Conservation (phyloP, 1,139 yeast genomes). For the Candida sp. region DNA sequence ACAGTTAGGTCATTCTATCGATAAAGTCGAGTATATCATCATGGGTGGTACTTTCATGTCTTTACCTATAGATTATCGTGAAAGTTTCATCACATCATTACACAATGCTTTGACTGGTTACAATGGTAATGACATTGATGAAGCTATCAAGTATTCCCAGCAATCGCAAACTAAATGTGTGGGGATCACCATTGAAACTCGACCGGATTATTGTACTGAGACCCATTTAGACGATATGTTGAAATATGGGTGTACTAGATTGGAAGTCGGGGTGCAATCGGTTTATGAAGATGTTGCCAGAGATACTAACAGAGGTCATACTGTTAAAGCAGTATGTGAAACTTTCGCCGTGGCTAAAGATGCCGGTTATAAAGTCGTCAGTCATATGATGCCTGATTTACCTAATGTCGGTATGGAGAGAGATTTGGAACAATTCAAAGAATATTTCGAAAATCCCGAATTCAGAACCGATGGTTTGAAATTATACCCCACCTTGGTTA, state of each 20-base stretch:
- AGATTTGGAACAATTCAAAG: slow-evolving; percentile 92
- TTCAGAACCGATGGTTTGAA: slow-evolving; percentile 97
- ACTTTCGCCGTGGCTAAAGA: slow-evolving; percentile 95
- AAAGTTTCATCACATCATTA: slow-evolving; percentile 79
- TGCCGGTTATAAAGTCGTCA: slow-evolving; percentile 96
- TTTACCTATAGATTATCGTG: slow-evolving; percentile 84
- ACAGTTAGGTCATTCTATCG: slow-evolving; percentile 94
- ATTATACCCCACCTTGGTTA: slow-evolving; percentile 95
- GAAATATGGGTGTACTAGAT: slow-evolving; percentile 92
- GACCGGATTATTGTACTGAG: slow-evolving; percentile 98
- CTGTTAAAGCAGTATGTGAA: slow-evolving; percentile 94
- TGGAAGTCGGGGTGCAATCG: slow-evolving; percentile 96
- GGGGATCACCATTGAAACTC: slow-evolving; percentile 96
- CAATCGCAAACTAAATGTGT: slow-evolving; percentile 97
- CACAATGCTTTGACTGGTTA: slow-evolving; percentile 96
- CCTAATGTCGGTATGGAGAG: slow-evolving; percentile 99
- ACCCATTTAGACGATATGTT: slow-evolving; percentile 96
- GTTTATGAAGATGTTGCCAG: slow-evolving; percentile 98
- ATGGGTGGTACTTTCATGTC: slow-evolving; percentile 99
- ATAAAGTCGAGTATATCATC: slow-evolving; percentile 93
- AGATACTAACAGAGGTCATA: slow-evolving; percentile 98
- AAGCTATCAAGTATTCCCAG: slow-evolving; percentile 87
- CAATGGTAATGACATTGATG: slow-evolving; percentile 84
- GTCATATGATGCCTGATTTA: slow-evolving; percentile 99
- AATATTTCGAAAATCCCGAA: slow-evolving; percentile 95